phyloP scores from a whole-genome alignment of 805 yeast genomes.

The Lachancea dasiensis region DNA sequence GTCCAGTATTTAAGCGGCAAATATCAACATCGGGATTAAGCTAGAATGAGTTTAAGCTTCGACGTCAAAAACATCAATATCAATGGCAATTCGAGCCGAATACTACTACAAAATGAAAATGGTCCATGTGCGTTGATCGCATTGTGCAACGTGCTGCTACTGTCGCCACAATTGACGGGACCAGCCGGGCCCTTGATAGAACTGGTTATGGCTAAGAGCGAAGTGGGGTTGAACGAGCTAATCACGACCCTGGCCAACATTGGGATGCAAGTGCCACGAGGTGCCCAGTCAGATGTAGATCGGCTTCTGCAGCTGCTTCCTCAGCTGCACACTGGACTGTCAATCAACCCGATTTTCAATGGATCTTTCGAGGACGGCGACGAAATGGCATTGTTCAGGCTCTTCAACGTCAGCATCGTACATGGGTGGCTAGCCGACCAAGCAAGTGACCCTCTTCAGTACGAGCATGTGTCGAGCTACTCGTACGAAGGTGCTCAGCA shows the following conservation, averaged over 20 bases:
- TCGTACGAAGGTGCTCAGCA: conserved; percentile 60
- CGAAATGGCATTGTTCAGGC: conserved; percentile 51
- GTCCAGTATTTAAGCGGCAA: neutral
- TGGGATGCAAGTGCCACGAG: conserved; percentile 31
- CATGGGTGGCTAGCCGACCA: conserved; percentile 83
- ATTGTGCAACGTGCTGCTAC: conserved; percentile 59
- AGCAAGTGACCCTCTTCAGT: conserved; percentile 30
- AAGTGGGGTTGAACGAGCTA: conserved; percentile 37
- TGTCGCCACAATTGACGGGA: conserved; percentile 36
- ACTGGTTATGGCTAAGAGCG: conserved; percentile 28
- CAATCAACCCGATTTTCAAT: conserved; percentile 63
- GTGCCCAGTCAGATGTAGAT: conserved; percentile 32
- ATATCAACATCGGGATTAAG: neutral
- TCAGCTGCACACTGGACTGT: conserved; percentile 59
- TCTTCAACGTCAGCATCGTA: conserved; percentile 53
- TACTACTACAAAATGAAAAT: conserved; percentile 69
- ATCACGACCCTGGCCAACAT: conserved; percentile 47
- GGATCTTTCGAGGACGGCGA: conserved; percentile 51
- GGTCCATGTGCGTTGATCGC: conserved; percentile 91
- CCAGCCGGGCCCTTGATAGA: conserved; percentile 28
- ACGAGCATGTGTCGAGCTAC: conserved; percentile 35
- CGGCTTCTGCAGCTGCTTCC: conserved; percentile 54
- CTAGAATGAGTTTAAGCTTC: conserved; percentile 12
- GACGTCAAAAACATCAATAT: conserved; percentile 23
- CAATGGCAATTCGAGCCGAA: conserved; percentile 38